These are phyloP conservation scores for Aegle marmelos DNA, from an alignment of 345 rosid genomes.

Conservation along the genomic window DNA sequence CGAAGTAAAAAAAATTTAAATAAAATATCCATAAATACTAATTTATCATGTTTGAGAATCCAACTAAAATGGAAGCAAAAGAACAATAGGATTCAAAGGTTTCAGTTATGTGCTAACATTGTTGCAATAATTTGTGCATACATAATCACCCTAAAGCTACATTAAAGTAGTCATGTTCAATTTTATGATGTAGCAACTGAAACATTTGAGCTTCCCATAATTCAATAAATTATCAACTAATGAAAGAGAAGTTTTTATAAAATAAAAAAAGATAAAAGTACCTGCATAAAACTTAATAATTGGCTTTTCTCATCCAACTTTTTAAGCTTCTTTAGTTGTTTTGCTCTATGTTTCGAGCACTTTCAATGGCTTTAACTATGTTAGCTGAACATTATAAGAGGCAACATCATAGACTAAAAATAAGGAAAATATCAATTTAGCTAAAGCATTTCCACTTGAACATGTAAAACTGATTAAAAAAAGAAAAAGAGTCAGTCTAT, in stretches of 20 bases:
- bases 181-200: neutral
- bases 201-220: neutral
- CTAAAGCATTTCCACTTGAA: too few species aligned
- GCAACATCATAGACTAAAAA: too few species aligned
- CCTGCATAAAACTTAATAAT: conserved; percentile 43
- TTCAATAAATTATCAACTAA: neutral
- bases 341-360: conserved; percentile 60
- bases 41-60: neutral
- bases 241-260: neutral
- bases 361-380: conserved; percentile 66
- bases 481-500: too few species aligned
- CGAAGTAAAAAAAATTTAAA: conserved; percentile 16
- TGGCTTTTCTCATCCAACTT: conserved; percentile 48
- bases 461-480: too few species aligned
- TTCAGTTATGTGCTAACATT: too few species aligned
- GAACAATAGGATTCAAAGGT: neutral
- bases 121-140: neutral
- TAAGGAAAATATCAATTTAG: too few species aligned
- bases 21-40: neutral
- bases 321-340: conserved; percentile 55
- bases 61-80: conserved; percentile 5
- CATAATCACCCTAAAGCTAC: neutral
- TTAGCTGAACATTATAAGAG: too few species aligned
- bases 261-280: conserved; percentile 18
- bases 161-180: neutral